phyloP scores from a whole-genome alignment of 2,329 filamentous ascomycete genomes.

The Phyllosticta capitalensis region DNA sequence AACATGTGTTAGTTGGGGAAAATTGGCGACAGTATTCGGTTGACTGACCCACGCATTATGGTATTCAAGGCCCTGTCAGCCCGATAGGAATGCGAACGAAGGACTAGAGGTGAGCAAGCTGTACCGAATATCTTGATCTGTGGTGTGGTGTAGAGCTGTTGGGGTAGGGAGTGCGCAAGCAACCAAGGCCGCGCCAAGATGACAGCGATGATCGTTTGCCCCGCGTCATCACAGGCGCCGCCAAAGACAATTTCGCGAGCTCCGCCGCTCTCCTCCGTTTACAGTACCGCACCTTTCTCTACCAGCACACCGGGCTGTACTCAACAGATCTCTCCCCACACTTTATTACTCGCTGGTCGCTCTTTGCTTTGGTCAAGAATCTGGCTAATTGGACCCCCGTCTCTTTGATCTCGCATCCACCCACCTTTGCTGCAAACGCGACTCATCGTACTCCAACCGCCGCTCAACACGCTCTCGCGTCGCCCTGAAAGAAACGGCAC shows the following conservation, averaged over 20 bases:
- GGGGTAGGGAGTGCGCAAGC: not conserved
- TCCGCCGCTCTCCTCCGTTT: not conserved
- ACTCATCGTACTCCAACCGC: not conserved
- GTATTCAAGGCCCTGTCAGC: not conserved
- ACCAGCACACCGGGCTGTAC: not conserved
- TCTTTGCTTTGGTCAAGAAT: not conserved
- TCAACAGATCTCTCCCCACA: not conserved
- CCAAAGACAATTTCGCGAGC: not conserved
- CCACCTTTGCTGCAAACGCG: not conserved
- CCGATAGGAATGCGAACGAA: conserved; percentile 7
- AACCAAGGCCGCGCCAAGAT: not conserved
- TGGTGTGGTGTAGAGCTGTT: not conserved
- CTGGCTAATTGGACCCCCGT: not conserved
- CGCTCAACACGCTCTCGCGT: not conserved
- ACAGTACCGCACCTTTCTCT: not conserved
- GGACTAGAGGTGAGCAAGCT: not conserved
- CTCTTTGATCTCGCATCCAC: not conserved
- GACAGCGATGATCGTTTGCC: not conserved
- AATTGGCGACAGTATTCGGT: not conserved
- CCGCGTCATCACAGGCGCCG: not conserved
- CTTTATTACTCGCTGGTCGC: not conserved
- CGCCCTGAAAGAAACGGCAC: not conserved
- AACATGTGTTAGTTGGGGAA: not conserved
- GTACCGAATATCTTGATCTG: not conserved
- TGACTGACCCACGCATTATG: conserved; percentile 9